Base-by-base conservation (phyloP, 805 yeast species). In the Pichia gijzeniarum region DNA sequence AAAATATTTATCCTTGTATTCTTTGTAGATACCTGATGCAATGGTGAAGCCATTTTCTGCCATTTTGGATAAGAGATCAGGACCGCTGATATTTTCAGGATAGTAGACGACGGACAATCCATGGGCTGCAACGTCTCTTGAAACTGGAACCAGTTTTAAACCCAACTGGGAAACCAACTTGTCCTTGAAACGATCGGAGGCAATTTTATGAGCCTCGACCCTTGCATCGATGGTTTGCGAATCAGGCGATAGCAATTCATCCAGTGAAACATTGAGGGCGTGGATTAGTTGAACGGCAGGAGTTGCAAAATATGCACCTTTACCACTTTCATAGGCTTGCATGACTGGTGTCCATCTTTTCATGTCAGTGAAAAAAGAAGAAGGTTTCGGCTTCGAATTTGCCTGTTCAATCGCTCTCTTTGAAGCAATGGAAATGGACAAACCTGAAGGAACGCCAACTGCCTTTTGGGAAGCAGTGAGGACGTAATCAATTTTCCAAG, bases 381-480 rank as follows among this genome's bases (percentile, higher is more conserved):
- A 67, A 56, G 76, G 69, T 50, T 72, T 71, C 41, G 60, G 52
- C 59, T 76, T 74, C 16, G 59, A 54, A 45, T 79, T 63, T 1
- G 86, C 82, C 57, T 75, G 77, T 7, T 66, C 64, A 31, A 89
- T 67, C 12, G 95, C 96, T 56, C 95, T 78, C 45, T 71, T 77
- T 21, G 93, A 81, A 17, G 88, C 80, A 62, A 77, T 76, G 31
- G 85, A 79, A 56, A 91, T 76, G 16, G 91, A 80, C 54, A 91
- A 74, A 16, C 99, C 99, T 7, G 96, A 81, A 43, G 98, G 97
- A 25, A 84, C 93, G 44, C 96, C 96, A 55, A 91, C 70, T 25
- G 96, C 98, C 72, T 91, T 91, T 65, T 90, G 98, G 18, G 97
- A 88, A 2, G 95, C 98, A 40, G 95, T 84, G 52, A 91, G 72